These are phyloP conservation scores for Stachybotrys chlorohalonatus DNA, from an alignment of 2,329 filamentous ascomycete species.

Conservation along the genomic window DNA sequence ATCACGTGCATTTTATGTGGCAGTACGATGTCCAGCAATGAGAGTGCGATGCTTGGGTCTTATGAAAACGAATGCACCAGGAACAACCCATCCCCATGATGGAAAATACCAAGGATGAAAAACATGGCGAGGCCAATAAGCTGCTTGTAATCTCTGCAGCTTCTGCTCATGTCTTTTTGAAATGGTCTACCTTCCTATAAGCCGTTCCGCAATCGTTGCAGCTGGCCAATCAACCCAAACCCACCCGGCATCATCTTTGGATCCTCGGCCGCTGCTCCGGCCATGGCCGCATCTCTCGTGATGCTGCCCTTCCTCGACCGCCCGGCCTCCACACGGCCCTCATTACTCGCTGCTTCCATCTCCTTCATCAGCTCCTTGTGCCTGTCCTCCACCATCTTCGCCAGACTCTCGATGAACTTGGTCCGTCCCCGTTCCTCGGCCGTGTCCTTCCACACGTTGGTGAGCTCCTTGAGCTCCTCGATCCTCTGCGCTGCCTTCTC, in stretches of 20 bases:
- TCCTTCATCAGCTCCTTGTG: constrained; percentile 45
- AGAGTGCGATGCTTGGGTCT: too few species aligned
- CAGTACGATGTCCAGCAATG: too few species aligned
- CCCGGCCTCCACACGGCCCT: constrained; percentile 21
- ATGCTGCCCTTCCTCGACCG: constrained; percentile 26
- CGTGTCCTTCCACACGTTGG: constrained; percentile 87
- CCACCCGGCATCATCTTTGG: constrained; percentile 36
- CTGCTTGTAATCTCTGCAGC: background rate
- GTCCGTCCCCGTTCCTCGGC: constrained; percentile 80
- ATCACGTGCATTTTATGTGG: too few species aligned
- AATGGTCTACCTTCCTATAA: constrained; percentile 20
- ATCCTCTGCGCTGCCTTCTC: constrained; percentile 67
- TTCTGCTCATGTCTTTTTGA: background rate
- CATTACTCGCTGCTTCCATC: constrained; percentile 31
- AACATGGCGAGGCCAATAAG: background rate
- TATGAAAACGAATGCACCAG: too few species aligned
- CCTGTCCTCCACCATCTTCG: constrained; percentile 73
- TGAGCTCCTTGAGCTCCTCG: constrained; percentile 66
- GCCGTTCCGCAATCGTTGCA: constrained; percentile 50
- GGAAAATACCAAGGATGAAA: too few species aligned
- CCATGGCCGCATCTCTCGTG: constrained; percentile 15
- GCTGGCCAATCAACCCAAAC: constrained; percentile 53
- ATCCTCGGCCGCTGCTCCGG: constrained; percentile 23
- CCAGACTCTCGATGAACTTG: constrained; percentile 74
- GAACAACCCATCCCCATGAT: too few species aligned